A percentile compares a stretch with the other conserved stretches of the same genome.
These are phyloP conservation scores for Salix caprea DNA, from an alignment of 345 rosid genomes.

Conservation along the genomic window DNA sequence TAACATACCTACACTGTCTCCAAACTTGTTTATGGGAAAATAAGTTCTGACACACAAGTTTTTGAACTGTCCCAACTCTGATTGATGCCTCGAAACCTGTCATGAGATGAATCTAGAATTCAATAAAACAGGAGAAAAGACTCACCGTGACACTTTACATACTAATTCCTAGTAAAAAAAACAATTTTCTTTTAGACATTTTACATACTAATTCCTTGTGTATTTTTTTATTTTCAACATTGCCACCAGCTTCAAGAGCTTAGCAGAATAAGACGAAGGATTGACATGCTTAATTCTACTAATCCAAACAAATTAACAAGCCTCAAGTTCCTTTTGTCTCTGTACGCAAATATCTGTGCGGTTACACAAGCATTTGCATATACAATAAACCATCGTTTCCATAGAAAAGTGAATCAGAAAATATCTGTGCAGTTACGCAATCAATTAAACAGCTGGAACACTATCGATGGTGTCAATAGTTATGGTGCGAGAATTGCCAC, in stretches of 20 bases:
- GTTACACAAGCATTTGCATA: background rate
- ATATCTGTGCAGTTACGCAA: background rate
- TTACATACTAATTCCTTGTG: too few relatives aligned
- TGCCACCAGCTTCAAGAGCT: too few relatives aligned
- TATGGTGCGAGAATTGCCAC: background rate
- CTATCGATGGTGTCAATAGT: background rate
- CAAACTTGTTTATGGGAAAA: conserved; percentile 34
- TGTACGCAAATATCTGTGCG: too few relatives aligned
- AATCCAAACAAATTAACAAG: background rate
- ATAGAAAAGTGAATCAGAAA: background rate
- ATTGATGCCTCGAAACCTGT: conserved; percentile 56
- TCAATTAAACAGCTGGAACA: background rate
- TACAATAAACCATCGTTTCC: too few relatives aligned
- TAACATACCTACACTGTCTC: conserved; percentile 41
- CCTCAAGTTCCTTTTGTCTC: background rate
- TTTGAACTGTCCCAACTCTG: conserved; percentile 38
- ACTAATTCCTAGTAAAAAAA: too few relatives aligned
- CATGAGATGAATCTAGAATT: background rate
- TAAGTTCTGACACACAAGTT: conserved; percentile 40
- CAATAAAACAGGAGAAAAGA: background rate
- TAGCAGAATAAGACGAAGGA: too few relatives aligned
- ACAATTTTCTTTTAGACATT: too few relatives aligned
- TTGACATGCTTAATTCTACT: background rate
- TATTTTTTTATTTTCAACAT: too few relatives aligned
- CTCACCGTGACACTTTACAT: background rate